These are phyloP conservation scores for Flaveria linearis DNA, from an alignment of 129 eudicot species.

Conservation along the genomic window DNA sequence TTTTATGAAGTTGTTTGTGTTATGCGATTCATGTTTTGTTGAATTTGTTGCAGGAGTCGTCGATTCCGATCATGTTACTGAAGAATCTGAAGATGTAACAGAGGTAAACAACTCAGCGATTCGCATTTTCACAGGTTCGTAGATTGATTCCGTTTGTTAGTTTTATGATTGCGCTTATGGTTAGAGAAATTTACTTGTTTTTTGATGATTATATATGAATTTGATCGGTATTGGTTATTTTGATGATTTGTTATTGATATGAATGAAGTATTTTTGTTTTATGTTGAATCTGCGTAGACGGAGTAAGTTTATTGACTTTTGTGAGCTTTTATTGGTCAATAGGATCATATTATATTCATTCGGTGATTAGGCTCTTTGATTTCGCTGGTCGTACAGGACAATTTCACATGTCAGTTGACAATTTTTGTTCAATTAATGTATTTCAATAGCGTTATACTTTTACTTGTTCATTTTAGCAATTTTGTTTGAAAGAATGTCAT, in stretches of 20 bases:
- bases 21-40: not conserved
- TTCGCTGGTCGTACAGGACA: not conserved
- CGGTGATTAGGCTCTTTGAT: constrained; percentile 6
- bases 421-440: not conserved
- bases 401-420: constrained; percentile 13
- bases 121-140: constrained; percentile 3
- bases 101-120: not conserved
- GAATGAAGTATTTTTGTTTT: no score
- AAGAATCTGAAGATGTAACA: not conserved
- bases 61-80: constrained; percentile 2
- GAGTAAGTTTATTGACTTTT: no score
- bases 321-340: not conserved
- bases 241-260: no score
- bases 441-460: not conserved
- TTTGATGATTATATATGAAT: not conserved
- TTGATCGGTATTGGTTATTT: not conserved
- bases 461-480: not conserved
- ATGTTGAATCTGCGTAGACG: no score
- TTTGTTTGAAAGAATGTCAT: not conserved
- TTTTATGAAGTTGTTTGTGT: not conserved
- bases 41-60: not conserved
- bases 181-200: no score
- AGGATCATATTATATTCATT: not conserved
- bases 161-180: no score
- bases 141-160: not conserved